Conservation (phyloP, 305 asterid genomes). For the Stenogyne calaminthoides region DNA sequence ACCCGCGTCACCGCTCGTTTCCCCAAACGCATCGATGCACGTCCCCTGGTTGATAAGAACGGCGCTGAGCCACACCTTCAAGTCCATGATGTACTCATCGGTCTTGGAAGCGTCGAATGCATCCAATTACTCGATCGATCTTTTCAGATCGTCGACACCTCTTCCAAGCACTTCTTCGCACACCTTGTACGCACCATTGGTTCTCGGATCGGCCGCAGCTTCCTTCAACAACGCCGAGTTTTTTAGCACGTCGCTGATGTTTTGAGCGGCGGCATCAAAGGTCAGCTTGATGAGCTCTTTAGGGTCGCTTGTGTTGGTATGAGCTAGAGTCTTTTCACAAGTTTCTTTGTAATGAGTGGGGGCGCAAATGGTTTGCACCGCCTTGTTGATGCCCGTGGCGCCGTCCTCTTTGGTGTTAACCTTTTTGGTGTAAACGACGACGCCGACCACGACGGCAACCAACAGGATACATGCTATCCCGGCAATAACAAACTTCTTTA, state of each 20-base stretch:
- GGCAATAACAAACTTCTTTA: constrained; percentile 26
- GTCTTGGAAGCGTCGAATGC: constrained; percentile 36
- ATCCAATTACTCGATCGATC: constrained; percentile 29
- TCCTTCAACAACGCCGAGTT: constrained; percentile 34
- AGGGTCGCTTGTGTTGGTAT: constrained; percentile 47
- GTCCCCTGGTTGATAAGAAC: constrained; percentile 53
- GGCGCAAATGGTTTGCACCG: constrained; percentile 41
- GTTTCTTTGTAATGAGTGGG: constrained; percentile 49
- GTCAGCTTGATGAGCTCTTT: constrained; percentile 40
- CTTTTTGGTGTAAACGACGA: constrained; percentile 16
- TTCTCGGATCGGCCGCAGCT: constrained; percentile 42
- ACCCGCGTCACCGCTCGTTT: constrained; percentile 54
- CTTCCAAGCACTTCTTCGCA: constrained; percentile 42
- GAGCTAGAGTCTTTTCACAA: constrained; percentile 35
- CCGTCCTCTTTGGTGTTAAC: background rate
- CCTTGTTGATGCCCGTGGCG: constrained; percentile 23
- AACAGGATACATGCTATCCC: constrained; percentile 47
- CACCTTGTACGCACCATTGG: constrained; percentile 37
- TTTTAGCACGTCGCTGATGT: constrained; percentile 30
- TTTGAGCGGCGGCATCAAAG: constrained; percentile 27
- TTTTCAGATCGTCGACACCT: constrained; percentile 41
- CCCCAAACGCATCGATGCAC: constrained; percentile 62
- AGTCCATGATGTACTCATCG: constrained; percentile 39
- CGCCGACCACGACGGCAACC: constrained; percentile 47
- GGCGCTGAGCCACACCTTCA: constrained; percentile 69